phyloP scores from a whole-genome alignment of 2,329 filamentous ascomycete species.

The Magnaporthiopsis rhizophila region DNA sequence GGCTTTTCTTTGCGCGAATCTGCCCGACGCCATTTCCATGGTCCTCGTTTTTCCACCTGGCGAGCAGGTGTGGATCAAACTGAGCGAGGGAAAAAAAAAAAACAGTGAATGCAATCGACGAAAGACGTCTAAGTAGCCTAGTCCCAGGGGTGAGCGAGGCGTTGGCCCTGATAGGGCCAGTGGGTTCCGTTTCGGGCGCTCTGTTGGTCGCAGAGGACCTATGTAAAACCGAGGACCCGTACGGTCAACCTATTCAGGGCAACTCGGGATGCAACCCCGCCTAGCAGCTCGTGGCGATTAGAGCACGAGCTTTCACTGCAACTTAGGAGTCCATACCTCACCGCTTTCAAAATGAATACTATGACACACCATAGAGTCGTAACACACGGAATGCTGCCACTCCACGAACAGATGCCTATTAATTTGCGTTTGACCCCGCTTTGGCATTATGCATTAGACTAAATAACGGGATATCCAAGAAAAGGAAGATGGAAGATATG shows the following conservation, averaged over 20 bases:
- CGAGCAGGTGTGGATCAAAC: no score
- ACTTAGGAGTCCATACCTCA: neutral
- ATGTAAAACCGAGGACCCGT: no score
- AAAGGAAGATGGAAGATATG: neutral
- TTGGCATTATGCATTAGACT: neutral
- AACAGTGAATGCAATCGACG: neutral
- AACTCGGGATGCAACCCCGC: neutral
- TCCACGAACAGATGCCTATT: neutral
- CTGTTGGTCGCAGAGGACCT: no score
- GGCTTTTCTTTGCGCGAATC: constrained; percentile 56
- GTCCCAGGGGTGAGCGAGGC: no score
- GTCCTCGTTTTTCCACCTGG: neutral
- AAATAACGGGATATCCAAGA: neutral
- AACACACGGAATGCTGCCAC: neutral
- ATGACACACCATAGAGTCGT: neutral
- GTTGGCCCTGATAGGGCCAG: neutral
- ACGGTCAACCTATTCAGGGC: no score
- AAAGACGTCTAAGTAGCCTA: no score
- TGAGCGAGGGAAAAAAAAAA: neutral
- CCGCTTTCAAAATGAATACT: neutral
- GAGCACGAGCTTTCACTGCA: neutral
- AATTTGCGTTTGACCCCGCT: neutral
- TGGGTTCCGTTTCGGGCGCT: neutral
- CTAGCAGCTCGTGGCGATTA: neutral
- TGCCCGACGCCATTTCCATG: neutral